phyloP scores from a whole-genome alignment of 148 eudicot genomes.

The Camellia japonica region DNA sequence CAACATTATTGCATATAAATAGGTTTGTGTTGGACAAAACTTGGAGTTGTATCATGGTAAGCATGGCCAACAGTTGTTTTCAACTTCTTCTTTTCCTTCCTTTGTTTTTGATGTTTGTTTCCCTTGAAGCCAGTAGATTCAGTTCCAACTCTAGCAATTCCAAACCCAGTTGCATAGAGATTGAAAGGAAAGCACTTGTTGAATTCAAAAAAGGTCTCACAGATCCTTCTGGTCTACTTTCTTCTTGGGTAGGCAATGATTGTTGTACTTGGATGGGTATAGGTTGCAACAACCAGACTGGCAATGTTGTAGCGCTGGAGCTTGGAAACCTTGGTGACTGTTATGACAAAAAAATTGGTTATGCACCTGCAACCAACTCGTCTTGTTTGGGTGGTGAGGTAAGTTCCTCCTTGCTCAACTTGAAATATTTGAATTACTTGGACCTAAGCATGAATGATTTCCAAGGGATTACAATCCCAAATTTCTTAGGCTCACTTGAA shows the following conservation, averaged over 20 bases:
- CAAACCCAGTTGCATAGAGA: background rate
- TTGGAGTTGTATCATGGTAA: background rate
- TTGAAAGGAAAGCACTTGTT: slow-evolving; percentile 10
- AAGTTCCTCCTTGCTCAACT: slow-evolving; percentile 4
- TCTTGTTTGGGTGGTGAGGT: slow-evolving; percentile 7
- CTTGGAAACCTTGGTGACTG: background rate
- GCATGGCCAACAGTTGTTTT: background rate
- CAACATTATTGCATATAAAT: background rate
- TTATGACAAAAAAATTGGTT: too few relatives aligned
- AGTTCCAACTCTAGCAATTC: background rate
- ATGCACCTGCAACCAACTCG: background rate
- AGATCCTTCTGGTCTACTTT: slow-evolving; percentile 13
- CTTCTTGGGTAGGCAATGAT: slow-evolving; percentile 11
- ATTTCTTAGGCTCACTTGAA: slow-evolving; percentile 6
- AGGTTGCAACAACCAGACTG: slow-evolving; percentile 1
- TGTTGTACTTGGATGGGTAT: slow-evolving; percentile 12
- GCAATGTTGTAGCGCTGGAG: slow-evolving; percentile 10
- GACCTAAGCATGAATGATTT: slow-evolving; percentile 13
- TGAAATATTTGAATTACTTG: slow-evolving; percentile 12
- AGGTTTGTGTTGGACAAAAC: background rate
- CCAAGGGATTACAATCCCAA: slow-evolving; percentile 1
- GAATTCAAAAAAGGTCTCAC: slow-evolving; percentile 6
- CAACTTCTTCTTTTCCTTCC: slow-evolving; percentile 2
- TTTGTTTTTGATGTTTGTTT: background rate
- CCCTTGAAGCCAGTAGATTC: background rate